Evolutionary conservation across 768 basidiomycete genomes (phyloP).

Genomic region (Strobilomyces dryophilus): DNA sequence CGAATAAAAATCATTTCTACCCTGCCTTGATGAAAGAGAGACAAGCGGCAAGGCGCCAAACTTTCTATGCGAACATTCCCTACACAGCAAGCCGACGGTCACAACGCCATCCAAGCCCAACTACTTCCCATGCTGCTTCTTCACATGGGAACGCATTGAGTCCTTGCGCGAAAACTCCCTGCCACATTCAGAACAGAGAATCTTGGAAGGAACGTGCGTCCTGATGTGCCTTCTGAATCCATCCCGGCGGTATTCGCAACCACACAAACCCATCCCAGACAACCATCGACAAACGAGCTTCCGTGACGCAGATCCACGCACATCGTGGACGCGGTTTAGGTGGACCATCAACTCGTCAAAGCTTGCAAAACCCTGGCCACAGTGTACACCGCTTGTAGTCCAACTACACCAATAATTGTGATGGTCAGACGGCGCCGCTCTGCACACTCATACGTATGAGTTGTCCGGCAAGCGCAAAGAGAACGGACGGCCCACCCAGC

Average conservation of each 20-base stretch:
- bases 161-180: slow-evolving; percentile 6
- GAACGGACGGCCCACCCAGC: neutral
- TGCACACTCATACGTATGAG: neutral
- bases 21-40: neutral
- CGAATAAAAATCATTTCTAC: neutral
- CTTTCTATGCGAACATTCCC: neutral
- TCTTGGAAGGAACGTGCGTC: neutral
- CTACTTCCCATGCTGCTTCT: neutral
- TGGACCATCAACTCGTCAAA: slow-evolving; percentile 10
- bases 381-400: neutral
- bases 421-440: neutral
- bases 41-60: neutral
- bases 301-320: neutral
- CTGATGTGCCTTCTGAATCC: slow-evolving; percentile 5
- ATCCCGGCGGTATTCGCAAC: neutral
- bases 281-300: slow-evolving; percentile 6
- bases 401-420: neutral
- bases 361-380: neutral
- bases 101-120: neutral
- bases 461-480: neutral
- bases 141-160: slow-evolving; percentile 1
- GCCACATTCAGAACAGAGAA: neutral
- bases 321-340: neutral
- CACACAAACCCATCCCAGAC: neutral
- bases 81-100: neutral